Conservation (phyloP, 1,139 yeast genomes). For the Kodamaea arcana region DNA sequence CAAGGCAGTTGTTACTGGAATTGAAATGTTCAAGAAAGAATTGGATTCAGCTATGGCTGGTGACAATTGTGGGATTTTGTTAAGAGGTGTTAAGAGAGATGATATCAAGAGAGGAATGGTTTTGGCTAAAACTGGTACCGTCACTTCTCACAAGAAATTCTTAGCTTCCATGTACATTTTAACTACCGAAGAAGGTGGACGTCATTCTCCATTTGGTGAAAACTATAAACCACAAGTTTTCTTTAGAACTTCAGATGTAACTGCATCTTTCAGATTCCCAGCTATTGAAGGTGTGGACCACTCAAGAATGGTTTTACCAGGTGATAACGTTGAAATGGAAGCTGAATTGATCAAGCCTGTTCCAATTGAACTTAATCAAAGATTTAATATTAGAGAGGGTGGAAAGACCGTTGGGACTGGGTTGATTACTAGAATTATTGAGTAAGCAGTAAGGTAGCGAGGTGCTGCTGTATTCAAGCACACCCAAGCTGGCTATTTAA, state of each 20-base stretch:
- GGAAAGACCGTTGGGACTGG: constrained; percentile 99
- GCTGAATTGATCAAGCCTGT: constrained; percentile 89
- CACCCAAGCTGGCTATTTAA: too few relatives aligned
- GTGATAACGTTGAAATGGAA: constrained; percentile 97
- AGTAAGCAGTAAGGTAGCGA: constrained; percentile 43
- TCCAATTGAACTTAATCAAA: constrained; percentile 93
- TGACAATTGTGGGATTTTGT: constrained; percentile 96
- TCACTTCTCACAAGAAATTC: constrained; percentile 90
- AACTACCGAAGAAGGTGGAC: constrained; percentile 98
- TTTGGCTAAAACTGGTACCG: constrained; percentile 86
- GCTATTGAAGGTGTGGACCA: constrained; percentile 75
- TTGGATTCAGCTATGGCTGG: constrained; percentile 97
- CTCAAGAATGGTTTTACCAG: constrained; percentile 92
- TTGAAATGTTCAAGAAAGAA: constrained; percentile 99
- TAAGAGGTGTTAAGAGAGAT: constrained; percentile 98
- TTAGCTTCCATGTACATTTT: constrained; percentile 90
- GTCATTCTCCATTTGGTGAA: constrained; percentile 95
- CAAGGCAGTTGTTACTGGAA: constrained; percentile 95
- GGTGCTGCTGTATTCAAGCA: too few relatives aligned
- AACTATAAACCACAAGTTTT: constrained; percentile 98
- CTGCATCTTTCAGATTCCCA: constrained; percentile 90
- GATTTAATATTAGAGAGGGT: constrained; percentile 99
- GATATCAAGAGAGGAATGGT: constrained; percentile 98
- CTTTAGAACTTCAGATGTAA: constrained; percentile 94
- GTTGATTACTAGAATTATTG: constrained; percentile 89